A percentile compares a stretch with the other conserved stretches of the same genome.
Conservation (phyloP, 805 yeast species). For the Candida odintsovae region DNA sequence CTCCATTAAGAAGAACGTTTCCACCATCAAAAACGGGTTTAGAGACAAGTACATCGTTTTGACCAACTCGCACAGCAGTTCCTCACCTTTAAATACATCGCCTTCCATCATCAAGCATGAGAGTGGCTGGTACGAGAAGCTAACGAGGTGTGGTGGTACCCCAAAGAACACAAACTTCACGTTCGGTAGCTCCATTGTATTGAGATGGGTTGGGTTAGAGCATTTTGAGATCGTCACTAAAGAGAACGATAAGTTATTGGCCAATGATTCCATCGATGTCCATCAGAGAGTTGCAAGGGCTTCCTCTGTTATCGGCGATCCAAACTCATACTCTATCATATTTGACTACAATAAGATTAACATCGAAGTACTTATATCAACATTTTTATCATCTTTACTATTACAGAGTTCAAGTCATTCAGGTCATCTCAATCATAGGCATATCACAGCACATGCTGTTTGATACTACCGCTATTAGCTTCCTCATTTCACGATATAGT, state of each 20-base stretch:
- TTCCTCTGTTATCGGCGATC: conserved; percentile 9
- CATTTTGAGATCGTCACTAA: conserved; percentile 17
- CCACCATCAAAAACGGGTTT: conserved; percentile 12
- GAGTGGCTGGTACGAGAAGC: neutral
- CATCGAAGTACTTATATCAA: conserved; percentile 19
- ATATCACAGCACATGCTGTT: neutral
- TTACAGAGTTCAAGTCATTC: conserved; percentile 4
- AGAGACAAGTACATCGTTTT: conserved; percentile 17
- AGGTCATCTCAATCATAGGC: conserved; percentile 3
- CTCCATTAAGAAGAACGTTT: conserved; percentile 7
- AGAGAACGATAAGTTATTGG: conserved; percentile 1
- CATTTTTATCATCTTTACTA: conserved; percentile 15
- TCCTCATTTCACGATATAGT: conserved; percentile 8
- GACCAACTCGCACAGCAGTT: conserved; percentile 2
- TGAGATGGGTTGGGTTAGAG: conserved; percentile 20
- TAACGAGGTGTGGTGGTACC: neutral
- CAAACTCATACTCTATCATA: conserved; percentile 8
- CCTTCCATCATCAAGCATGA: conserved; percentile 16
- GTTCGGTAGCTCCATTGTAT: conserved; percentile 11
- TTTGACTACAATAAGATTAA: conserved; percentile 20
- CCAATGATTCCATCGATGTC: neutral
- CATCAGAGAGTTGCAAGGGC: conserved; percentile 16
- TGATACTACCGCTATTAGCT: neutral
- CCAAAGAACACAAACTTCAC: conserved; percentile 8
- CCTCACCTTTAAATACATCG: conserved; percentile 16